phyloP scores from a whole-genome alignment of 75 land plant species.

The Azolla pinnata region DNA sequence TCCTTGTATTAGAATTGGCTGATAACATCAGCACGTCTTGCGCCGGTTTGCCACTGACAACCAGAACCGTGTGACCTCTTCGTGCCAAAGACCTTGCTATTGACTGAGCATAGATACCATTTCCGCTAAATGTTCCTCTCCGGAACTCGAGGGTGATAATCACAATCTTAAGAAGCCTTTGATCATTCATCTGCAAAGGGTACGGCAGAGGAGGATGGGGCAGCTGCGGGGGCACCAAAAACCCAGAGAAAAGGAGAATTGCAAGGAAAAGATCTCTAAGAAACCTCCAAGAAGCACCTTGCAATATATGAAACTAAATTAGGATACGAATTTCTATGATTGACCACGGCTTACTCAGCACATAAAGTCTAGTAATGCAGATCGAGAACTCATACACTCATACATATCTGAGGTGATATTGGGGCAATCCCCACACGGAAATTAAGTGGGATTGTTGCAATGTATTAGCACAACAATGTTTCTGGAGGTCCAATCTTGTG shows the following conservation, averaged over 20 bases:
- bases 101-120: constrained; percentile 23
- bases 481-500: too few species aligned
- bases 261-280: constrained; percentile 11
- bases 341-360: too few species aligned
- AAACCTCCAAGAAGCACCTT: constrained; percentile 12
- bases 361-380: too few species aligned
- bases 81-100: constrained; percentile 21
- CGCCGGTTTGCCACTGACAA: constrained; percentile 12
- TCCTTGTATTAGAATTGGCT: too few species aligned
- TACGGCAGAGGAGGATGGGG: not conserved
- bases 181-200: not conserved
- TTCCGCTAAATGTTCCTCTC: constrained; percentile 17
- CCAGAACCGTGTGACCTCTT: constrained; percentile 11
- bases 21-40: not conserved
- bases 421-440: too few species aligned
- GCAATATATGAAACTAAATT: too few species aligned
- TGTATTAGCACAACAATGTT: too few species aligned
- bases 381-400: too few species aligned
- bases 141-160: constrained; percentile 18
- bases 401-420: too few species aligned
- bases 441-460: too few species aligned
- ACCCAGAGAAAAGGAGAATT: constrained; percentile 9
- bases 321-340: too few species aligned
- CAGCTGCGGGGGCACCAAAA: constrained; percentile 2
- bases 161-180: constrained; percentile 1